Evolutionary conservation across 2,329 filamentous ascomycete genomes (phyloP).

Genomic region (Fusarium liriodendri): DNA sequence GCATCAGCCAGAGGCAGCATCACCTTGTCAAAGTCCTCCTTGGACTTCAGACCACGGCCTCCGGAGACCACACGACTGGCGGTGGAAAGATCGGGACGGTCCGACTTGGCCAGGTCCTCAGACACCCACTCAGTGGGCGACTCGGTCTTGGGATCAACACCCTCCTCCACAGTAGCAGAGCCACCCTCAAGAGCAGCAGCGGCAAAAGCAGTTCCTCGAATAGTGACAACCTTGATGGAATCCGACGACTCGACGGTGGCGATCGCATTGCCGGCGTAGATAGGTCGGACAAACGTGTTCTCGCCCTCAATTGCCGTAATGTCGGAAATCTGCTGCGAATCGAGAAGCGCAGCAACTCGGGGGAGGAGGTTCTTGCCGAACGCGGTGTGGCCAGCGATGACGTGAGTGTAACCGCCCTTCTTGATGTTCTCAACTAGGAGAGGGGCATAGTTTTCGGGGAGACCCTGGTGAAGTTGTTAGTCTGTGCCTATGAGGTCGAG

Average conservation of each 20-base stretch:
- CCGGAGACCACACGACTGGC: conserved; percentile 91
- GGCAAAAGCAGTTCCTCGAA: conserved; percentile 92
- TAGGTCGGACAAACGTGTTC: conserved; percentile 94
- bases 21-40: conserved; percentile 94
- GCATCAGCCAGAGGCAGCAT: conserved; percentile 94
- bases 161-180: conserved; percentile 81
- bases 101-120: conserved; percentile 91
- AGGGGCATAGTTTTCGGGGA: conserved; percentile 95
- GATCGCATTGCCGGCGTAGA: conserved; percentile 98
- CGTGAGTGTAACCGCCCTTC: conserved; percentile 92
- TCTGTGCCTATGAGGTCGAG: not conserved
- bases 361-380: conserved; percentile 97
- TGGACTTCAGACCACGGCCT: conserved; percentile 94
- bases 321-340: conserved; percentile 94
- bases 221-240: conserved; percentile 86
- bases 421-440: conserved; percentile 96
- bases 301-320: conserved; percentile 88
- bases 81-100: conserved; percentile 93
- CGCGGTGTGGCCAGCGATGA: conserved; percentile 90
- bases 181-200: conserved; percentile 77
- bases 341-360: conserved; percentile 88
- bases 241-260: conserved; percentile 94
- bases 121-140: conserved; percentile 88
- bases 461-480: conserved; percentile 65
- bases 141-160: conserved; percentile 83